phyloP scores from a whole-genome alignment of 129 eudicot genomes.

The Lactuca sativa region DNA sequence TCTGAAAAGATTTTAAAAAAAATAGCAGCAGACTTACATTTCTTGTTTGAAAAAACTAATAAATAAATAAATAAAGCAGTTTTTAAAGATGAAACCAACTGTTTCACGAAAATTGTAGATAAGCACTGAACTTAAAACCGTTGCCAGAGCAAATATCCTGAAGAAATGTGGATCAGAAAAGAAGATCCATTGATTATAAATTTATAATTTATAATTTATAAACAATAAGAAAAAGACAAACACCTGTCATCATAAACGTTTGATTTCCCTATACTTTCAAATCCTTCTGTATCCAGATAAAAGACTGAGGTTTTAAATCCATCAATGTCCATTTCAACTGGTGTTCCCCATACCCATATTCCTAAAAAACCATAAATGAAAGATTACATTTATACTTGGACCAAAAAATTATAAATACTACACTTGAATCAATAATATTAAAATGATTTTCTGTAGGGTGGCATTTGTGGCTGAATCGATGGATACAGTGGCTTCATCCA shows the following conservation, averaged over 20 bases:
- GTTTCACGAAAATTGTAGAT: slow-evolving; percentile 95
- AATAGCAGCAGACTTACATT: not conserved
- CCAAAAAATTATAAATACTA: too few relatives aligned
- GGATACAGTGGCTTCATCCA: too few relatives aligned
- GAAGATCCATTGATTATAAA: slow-evolving; percentile 7
- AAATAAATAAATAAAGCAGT: not conserved
- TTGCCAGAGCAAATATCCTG: slow-evolving; percentile 98
- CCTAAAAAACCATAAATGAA: slow-evolving; percentile 38
- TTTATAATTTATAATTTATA: not conserved
- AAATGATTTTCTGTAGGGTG: too few relatives aligned
- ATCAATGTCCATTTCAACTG: slow-evolving; percentile 71
- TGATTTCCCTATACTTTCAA: slow-evolving; percentile 98
- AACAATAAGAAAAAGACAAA: slow-evolving; percentile 1
- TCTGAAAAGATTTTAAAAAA: slow-evolving; percentile 31
- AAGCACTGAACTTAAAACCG: slow-evolving; percentile 95
- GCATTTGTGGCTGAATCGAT: too few relatives aligned
- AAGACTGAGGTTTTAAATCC: slow-evolving; percentile 91
- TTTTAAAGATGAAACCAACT: slow-evolving; percentile 44
- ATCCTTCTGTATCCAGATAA: slow-evolving; percentile 96
- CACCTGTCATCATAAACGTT: slow-evolving; percentile 97
- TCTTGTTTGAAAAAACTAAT: not conserved
- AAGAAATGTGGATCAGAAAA: slow-evolving; percentile 14
- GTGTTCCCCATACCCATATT: slow-evolving; percentile 98
- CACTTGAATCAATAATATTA: too few relatives aligned
- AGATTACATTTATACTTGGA: too few relatives aligned